These are phyloP conservation scores for Paspalum notatum DNA, from an alignment of 176 grass and related monocot species.

Conservation along the genomic window DNA sequence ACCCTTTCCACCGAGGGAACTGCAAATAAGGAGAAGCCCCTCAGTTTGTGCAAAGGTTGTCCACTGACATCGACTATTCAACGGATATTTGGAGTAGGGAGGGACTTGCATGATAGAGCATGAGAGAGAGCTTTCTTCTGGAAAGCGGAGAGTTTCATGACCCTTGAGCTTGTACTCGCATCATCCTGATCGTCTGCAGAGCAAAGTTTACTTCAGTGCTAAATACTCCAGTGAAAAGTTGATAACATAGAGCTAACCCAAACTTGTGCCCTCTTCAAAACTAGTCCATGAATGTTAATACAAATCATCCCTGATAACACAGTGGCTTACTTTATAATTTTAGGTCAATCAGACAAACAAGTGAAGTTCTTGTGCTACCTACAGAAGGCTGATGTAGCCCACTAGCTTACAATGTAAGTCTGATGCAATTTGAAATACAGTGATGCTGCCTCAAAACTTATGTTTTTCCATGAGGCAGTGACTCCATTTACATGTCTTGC, in stretches of 20 bases:
- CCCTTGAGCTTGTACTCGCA: constrained; percentile 50
- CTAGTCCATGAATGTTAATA: neutral
- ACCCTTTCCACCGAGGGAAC: constrained; percentile 79
- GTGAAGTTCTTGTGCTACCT: neutral
- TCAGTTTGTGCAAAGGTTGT: constrained; percentile 26
- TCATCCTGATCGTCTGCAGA: constrained; percentile 47
- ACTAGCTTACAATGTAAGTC: neutral
- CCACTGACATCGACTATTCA: neutral
- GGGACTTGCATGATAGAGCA: constrained; percentile 79
- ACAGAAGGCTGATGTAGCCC: constrained; percentile 7
- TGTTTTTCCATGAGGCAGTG: neutral
- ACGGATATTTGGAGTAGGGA: neutral
- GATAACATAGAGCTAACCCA: neutral
- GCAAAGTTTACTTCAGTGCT: constrained; percentile 11
- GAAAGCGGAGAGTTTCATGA: constrained; percentile 77
- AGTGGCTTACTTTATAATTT: constrained; percentile 11
- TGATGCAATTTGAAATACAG: neutral
- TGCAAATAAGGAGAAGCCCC: constrained; percentile 37
- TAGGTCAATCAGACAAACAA: constrained; percentile 9
- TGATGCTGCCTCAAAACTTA: neutral
- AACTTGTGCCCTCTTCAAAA: neutral
- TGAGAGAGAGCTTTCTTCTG: constrained; percentile 84
- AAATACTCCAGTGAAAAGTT: neutral
- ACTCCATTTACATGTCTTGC: neutral
- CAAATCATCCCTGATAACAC: neutral